A percentile compares a stretch with the other conserved stretches of the same genome.
Conservation (phyloP, 768 basidiomycete genomes). For the Mycena vulgaris region DNA sequence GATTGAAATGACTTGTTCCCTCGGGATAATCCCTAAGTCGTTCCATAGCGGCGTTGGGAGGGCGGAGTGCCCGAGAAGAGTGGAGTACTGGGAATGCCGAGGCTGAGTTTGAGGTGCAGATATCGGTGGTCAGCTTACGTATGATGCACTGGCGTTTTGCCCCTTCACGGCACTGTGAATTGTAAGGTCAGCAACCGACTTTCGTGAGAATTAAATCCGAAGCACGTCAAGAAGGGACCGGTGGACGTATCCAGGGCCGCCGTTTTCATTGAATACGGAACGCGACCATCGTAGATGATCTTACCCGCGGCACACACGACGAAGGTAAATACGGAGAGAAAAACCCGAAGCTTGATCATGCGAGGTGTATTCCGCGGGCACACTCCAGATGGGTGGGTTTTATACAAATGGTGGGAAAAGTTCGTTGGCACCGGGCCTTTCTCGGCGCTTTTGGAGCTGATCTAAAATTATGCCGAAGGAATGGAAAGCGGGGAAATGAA, state of each 20-base stretch:
- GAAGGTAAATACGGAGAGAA: background rate
- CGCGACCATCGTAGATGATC: constrained; percentile 70
- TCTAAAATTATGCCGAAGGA: too few species aligned
- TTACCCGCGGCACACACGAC: constrained; percentile 14
- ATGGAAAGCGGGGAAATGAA: too few species aligned
- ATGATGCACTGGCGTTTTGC: constrained; percentile 60
- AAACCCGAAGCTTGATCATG: background rate
- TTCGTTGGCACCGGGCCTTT: constrained; percentile 8
- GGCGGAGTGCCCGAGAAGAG: constrained; percentile 54
- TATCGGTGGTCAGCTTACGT: constrained; percentile 52
- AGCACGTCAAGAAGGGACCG: constrained; percentile 70
- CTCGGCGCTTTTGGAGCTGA: too few species aligned
- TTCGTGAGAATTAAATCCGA: background rate
- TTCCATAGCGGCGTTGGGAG: constrained; percentile 69
- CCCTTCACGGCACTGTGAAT: constrained; percentile 69
- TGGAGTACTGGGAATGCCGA: constrained; percentile 57
- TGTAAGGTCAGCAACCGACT: background rate
- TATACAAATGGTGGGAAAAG: constrained; percentile 31
- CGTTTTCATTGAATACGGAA: constrained; percentile 59
- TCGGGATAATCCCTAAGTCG: constrained; percentile 43
- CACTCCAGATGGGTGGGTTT: background rate
- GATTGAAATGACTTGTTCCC: constrained; percentile 67
- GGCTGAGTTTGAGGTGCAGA: background rate
- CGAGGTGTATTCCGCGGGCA: background rate
- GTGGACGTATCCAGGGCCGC: constrained; percentile 61